These are phyloP conservation scores for Mycena galericulata DNA, from an alignment of 768 basidiomycete genomes.

Conservation along the genomic window DNA sequence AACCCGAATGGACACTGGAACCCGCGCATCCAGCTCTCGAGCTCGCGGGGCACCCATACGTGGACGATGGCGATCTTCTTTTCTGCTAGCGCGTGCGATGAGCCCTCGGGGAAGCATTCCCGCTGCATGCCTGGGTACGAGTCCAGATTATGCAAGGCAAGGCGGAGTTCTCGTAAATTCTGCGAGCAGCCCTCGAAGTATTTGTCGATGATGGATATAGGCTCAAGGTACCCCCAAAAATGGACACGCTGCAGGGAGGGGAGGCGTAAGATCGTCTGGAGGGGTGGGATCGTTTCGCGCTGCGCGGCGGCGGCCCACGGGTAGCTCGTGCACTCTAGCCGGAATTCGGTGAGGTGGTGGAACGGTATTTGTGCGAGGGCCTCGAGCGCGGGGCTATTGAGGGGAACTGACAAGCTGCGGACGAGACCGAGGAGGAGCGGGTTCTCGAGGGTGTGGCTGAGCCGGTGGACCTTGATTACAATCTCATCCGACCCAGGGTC, in stretches of 20 bases:
- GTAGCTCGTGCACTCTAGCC: conserved; percentile 7
- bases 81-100: not conserved
- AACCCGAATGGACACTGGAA: not conserved
- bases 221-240: conserved; percentile 10
- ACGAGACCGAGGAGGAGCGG: not conserved
- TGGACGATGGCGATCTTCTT: not conserved
- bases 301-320: conserved; percentile 1
- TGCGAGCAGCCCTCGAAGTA: not conserved
- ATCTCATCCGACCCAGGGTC: not conserved
- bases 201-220: not conserved
- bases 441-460: not conserved
- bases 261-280: not conserved
- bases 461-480: not conserved
- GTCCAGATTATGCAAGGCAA: not conserved
- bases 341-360: not conserved
- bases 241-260: not conserved
- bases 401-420: not conserved
- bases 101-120: not conserved
- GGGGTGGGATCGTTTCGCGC: not conserved
- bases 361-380: not conserved
- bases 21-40: not conserved
- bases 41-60: not conserved
- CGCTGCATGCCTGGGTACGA: not conserved
- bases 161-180: not conserved
- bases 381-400: not conserved